Evolutionary conservation across 495 filamentous ascomycete species (phyloP).

Genomic region (Aspergillus nanangensis): DNA sequence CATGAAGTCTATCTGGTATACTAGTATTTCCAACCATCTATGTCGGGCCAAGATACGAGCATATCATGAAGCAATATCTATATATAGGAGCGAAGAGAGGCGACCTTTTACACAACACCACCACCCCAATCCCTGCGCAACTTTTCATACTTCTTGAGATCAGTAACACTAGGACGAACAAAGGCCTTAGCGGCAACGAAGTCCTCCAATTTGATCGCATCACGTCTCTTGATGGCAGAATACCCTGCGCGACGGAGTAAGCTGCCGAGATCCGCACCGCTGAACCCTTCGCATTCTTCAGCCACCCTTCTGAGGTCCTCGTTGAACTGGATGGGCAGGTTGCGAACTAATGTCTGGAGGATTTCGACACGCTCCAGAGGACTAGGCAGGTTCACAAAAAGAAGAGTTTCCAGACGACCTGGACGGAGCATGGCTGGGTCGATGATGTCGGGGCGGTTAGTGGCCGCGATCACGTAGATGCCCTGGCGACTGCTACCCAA

Average conservation of each 20-base stretch:
- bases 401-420: constrained; percentile 79
- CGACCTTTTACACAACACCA: constrained; percentile 25
- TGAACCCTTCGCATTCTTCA: constrained; percentile 75
- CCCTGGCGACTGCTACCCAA: constrained; percentile 69
- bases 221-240: constrained; percentile 62
- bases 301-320: constrained; percentile 53
- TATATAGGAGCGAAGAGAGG: not conserved
- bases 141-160: constrained; percentile 65
- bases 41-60: too few relatives aligned
- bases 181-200: constrained; percentile 69
- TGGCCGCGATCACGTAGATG: constrained; percentile 93
- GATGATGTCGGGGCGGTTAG: constrained; percentile 94
- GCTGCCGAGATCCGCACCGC: constrained; percentile 82
- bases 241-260: constrained; percentile 73
- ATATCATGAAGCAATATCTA: too few relatives aligned
- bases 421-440: constrained; percentile 93
- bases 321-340: constrained; percentile 51
- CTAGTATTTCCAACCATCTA: too few relatives aligned
- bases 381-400: constrained; percentile 86
- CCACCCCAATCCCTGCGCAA: constrained; percentile 48
- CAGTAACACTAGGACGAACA: constrained; percentile 76
- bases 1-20: too few relatives aligned
- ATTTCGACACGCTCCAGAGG: constrained; percentile 80
- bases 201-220: constrained; percentile 63
- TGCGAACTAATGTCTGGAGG: constrained; percentile 67